These are phyloP conservation scores for Stagonosporopsis rhizophila DNA, from an alignment of 2,329 filamentous ascomycete genomes.

Conservation along the genomic window DNA sequence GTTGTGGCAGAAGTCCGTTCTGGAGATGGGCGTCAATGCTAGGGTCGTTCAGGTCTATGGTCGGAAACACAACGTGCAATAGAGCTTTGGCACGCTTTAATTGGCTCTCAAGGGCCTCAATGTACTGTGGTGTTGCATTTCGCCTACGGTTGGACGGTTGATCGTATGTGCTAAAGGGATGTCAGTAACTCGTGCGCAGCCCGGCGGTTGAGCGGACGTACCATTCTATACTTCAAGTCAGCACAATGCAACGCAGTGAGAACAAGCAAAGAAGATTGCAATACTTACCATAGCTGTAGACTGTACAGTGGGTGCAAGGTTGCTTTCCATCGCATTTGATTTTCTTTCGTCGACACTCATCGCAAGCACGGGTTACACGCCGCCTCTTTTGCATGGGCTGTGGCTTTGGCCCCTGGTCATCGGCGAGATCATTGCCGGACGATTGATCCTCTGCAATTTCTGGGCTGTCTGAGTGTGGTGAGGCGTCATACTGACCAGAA, in stretches of 20 bases:
- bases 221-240: conserved; percentile 14
- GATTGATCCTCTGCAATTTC: conserved; percentile 43
- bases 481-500: conserved; percentile 34
- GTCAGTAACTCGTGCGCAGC: conserved; percentile 14
- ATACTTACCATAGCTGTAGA: conserved; percentile 89
- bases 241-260: not conserved
- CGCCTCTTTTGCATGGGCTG: conserved; percentile 52
- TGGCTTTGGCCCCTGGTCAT: conserved; percentile 44
- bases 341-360: conserved; percentile 56
- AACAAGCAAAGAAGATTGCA: not conserved
- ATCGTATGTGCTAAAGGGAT: conserved; percentile 71
- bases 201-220: not conserved
- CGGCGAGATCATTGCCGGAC: conserved; percentile 42
- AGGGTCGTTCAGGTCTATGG: conserved; percentile 84
- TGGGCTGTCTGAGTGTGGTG: conserved; percentile 40
- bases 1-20: conserved; percentile 64
- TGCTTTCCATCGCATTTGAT: conserved; percentile 64
- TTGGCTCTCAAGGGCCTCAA: conserved; percentile 84
- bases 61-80: conserved; percentile 79
- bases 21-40: conserved; percentile 79
- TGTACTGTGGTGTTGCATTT: conserved; percentile 91
- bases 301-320: conserved; percentile 85
- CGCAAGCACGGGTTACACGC: conserved; percentile 54
- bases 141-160: conserved; percentile 90
- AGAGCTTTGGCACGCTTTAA: conserved; percentile 83